Evolutionary conservation across 148 eudicot genomes (phyloP).

Genomic region (Fagopyrum esculentum): DNA sequence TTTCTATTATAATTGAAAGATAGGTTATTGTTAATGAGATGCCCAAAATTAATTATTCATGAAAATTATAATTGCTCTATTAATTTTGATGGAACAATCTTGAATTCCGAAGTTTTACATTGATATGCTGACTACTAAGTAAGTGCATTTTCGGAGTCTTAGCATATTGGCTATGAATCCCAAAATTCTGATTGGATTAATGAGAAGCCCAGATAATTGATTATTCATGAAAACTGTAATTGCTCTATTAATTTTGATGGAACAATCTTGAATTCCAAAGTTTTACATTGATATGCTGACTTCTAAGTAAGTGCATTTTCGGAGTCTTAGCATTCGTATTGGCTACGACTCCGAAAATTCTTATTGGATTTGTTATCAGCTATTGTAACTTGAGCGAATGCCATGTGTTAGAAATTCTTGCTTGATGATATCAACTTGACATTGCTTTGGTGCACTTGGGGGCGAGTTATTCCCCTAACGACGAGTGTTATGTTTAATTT

Average conservation of each 20-base stretch:
- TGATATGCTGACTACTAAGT: neutral
- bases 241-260: neutral
- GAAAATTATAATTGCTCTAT: neutral
- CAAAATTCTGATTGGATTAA: neutral
- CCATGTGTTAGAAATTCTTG: neutral
- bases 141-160: neutral
- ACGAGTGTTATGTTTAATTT: neutral
- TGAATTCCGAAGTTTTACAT: neutral
- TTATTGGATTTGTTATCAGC: neutral
- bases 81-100: neutral
- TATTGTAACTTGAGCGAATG: neutral
- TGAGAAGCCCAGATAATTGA: no score
- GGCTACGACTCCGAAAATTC: no score
- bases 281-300: neutral
- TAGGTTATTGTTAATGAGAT: no score
- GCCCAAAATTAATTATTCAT: no score
- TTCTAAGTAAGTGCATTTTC: neutral
- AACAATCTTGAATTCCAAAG: neutral
- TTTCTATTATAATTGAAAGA: neutral
- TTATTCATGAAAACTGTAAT: no score
- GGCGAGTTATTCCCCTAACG: no score
- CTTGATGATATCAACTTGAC: neutral
- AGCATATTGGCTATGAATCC: no score
- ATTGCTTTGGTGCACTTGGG: neutral
- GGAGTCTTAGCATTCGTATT: no score